Evolutionary conservation across 1,284 basidiomycete species (phyloP), one percentile per base, ranked within the genome.

Genomic region (Apiotrichum siamense): DNA sequence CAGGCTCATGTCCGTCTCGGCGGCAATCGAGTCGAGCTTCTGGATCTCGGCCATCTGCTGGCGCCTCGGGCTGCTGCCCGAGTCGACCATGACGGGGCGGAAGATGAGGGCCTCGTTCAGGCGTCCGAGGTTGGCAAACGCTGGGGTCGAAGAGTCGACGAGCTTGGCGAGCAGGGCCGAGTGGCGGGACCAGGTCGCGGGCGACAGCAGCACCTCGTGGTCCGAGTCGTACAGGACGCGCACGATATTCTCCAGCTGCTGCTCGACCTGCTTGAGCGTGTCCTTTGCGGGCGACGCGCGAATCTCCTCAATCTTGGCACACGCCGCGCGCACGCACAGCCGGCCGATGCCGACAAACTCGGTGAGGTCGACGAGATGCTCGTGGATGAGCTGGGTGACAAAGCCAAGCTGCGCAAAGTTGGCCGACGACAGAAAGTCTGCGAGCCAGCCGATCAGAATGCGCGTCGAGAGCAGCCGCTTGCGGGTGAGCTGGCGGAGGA

Each of bases 331-430:
- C 13, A 73, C 39, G 42, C 65, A 70, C 18, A 60, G 55, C 18
- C 69, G 53, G 21, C 59, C 68, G n/a, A 64, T 62, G 4, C 49
- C 49, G 5, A 63, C 41, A 48, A 66, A 64, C 26, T 76, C 74
- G n/a, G 83, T 73, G 67, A 93, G 80, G 29, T 84, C 86, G 39
- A 82, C 80, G 4, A 89, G 72, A 68, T 88, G 89, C 62, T 90
- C 87, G 58, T 90, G 86, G 5, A 82, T 80, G 17, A 96, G 75
- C 44, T 85, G 80, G 9, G 81, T 80, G 12, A 93, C 75, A 63
- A 96, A 93, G 1, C 85, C 85, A 7, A 86, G 79, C 72, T 96
- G 91, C 2, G 88, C 87, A 18, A 90, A 78, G 69, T 92, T 91
- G 59, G 85, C 85, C 1, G 77, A 76, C 7, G 74, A 69, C 76